Conservation (phyloP, 2,329 filamentous ascomycete species). For the Scedosporium aurantiacum region DNA sequence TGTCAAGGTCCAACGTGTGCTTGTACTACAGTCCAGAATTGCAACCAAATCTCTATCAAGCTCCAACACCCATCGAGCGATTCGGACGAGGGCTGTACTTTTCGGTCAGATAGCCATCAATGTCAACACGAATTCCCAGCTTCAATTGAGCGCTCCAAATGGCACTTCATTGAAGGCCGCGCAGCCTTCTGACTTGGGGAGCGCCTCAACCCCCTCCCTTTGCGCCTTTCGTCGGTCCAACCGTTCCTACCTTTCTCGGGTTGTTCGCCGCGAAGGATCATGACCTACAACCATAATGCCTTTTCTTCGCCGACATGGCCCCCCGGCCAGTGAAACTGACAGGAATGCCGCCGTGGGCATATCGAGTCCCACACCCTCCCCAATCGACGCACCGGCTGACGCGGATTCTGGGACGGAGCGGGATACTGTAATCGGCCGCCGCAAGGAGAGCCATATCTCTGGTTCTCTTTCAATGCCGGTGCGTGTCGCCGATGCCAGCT, state of each 20-base stretch:
- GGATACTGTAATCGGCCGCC: background rate
- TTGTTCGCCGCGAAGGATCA: constrained; percentile 14
- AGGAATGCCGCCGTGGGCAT: constrained; percentile 23
- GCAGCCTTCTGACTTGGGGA: background rate
- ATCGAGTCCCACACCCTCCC: background rate
- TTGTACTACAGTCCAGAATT: no score
- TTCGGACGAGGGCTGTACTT: no score
- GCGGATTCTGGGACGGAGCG: background rate
- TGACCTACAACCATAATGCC: constrained; percentile 39
- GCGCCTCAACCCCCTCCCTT: background rate
- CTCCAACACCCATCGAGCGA: background rate
- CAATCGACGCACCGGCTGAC: constrained; percentile 8
- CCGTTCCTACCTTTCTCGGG: background rate
- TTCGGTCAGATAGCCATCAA: background rate
- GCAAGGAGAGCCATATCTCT: background rate
- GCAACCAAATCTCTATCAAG: no score
- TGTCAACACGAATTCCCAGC: background rate
- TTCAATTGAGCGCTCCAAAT: background rate
- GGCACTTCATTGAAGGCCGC: background rate
- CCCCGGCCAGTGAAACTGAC: constrained; percentile 47
- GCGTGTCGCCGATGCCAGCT: constrained; percentile 10
- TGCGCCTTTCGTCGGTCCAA: background rate
- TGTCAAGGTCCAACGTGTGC: no score
- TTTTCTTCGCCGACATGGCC: constrained; percentile 50
- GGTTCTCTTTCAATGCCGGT: background rate